Percentiles rank a stretch among this genome's conserved stretches.
Evolutionary conservation across 2,329 filamentous ascomycete genomes (phyloP).

Genomic region (Penicillium aurantiogriseum): DNA sequence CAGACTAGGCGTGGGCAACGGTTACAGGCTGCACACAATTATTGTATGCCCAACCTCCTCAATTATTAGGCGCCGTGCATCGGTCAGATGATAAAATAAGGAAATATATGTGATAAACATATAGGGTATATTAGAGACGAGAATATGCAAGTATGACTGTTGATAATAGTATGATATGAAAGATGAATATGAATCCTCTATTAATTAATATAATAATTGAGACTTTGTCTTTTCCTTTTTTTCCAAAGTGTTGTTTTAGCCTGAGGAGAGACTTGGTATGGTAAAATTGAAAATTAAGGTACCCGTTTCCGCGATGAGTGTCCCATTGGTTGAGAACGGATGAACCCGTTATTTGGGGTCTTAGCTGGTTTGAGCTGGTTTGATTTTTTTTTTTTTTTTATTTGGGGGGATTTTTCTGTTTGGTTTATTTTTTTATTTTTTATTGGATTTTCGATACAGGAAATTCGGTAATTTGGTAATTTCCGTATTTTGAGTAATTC

Average conservation of each 20-base stretch:
- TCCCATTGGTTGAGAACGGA: conserved; percentile 12
- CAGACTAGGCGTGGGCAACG: conserved; percentile 6
- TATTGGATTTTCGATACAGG: neutral
- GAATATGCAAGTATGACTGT: neutral
- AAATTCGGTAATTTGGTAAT: neutral
- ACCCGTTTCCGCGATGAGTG: conserved; percentile 4
- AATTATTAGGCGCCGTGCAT: conserved; percentile 14
- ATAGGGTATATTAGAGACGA: neutral
- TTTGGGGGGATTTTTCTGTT: neutral
- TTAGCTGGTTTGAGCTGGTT: neutral
- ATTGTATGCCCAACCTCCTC: conserved; percentile 17
- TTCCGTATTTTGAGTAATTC: neutral
- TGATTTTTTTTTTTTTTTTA: neutral
- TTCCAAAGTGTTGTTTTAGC: neutral
- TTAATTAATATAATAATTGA: neutral
- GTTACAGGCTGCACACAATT: conserved; percentile 5
- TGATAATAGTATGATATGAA: neutral
- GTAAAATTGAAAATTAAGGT: conserved; percentile 8
- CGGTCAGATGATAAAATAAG: conserved; percentile 9
- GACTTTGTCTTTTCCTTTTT: neutral
- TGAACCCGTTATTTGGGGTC: conserved; percentile 6
- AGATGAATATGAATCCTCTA: neutral
- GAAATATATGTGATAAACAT: neutral
- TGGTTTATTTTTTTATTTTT: conserved; percentile 1
- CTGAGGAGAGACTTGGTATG: neutral